phyloP scores from a whole-genome alignment of 176 grass and related monocot genomes.

The Aegilops tauschii region DNA sequence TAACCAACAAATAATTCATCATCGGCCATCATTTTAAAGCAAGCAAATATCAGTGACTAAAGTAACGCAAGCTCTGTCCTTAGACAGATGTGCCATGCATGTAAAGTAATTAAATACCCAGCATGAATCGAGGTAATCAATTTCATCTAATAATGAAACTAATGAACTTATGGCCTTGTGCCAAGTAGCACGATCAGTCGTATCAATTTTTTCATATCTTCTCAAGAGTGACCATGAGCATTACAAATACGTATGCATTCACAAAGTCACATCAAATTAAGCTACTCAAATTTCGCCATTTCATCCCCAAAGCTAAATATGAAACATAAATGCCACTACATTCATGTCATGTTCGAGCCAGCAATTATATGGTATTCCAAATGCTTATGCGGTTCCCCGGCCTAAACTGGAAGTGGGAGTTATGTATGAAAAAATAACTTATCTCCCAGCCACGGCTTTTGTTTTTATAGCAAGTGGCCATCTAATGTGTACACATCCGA shows the following conservation, averaged over 20 bases:
- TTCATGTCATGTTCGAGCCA: background rate
- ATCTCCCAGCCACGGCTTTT: background rate
- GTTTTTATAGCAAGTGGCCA: background rate
- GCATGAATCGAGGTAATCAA: background rate
- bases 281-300: background rate
- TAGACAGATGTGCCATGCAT: background rate
- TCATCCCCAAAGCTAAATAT: background rate
- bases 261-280: background rate
- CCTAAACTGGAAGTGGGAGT: background rate
- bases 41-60: constrained; percentile 28
- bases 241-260: background rate
- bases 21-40: background rate
- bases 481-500: background rate
- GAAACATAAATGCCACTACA: background rate
- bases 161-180: background rate
- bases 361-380: background rate
- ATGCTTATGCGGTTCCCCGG: background rate
- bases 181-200: background rate
- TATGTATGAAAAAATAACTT: background rate
- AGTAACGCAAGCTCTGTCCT: background rate
- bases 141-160: background rate
- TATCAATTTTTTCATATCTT: background rate
- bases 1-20: too few relatives aligned
- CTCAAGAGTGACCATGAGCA: background rate
- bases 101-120: too few relatives aligned